Base-by-base conservation (phyloP, 2,329 filamentous ascomycete genomes). In the Ophiocordyceps camponoti-rufipedis region DNA sequence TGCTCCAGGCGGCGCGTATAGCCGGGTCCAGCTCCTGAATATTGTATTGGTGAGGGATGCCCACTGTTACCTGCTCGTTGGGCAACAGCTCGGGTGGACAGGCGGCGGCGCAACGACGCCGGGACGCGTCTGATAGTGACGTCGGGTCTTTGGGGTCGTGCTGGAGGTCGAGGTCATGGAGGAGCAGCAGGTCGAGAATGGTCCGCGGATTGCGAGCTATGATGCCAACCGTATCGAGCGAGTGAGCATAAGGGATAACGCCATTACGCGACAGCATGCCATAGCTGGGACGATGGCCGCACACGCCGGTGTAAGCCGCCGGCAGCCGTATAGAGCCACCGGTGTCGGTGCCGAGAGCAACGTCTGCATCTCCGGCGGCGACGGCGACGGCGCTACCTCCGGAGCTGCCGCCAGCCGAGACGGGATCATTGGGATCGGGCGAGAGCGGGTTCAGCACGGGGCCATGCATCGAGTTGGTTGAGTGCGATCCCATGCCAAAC, bases 401-500 rank as follows among this genome's bases (percentile, higher is more conserved):
- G 4, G 89, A 96, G 59, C 88, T 95, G 29, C 88, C 88, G 35
- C 88, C 88, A 0, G 83, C 81, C 1, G 86, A 91, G 28, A 76
- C 59, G 47, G 64, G 45, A 18, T 56, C 47, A 42, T 57, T 58
- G 41, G 54, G 48, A 1, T n/a, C n/a, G 39, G 42, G 29, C 0
- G 56, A 64, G 45, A 66, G 60, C 8, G 63, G 66, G 49, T 73
- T 78, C 45, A 59, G 66, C 5, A 89, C 82, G 1, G 75, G 59
- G 1, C 83, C 84, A 53, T 80, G 77, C 46, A 69, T 63, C 1
- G 85, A 87, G 54, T 80, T 78, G 44, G 66, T 65, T 2, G 85
- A 88, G 54, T 94, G 81, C 9, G 86, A 93, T 2, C 87, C 87
- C 88, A 94, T 94, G 28, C 88, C 87, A 58, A 94, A 94, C 58